Conservation (phyloP, 2,329 filamentous ascomycete species). For the Phyllosticta citriasiana region DNA sequence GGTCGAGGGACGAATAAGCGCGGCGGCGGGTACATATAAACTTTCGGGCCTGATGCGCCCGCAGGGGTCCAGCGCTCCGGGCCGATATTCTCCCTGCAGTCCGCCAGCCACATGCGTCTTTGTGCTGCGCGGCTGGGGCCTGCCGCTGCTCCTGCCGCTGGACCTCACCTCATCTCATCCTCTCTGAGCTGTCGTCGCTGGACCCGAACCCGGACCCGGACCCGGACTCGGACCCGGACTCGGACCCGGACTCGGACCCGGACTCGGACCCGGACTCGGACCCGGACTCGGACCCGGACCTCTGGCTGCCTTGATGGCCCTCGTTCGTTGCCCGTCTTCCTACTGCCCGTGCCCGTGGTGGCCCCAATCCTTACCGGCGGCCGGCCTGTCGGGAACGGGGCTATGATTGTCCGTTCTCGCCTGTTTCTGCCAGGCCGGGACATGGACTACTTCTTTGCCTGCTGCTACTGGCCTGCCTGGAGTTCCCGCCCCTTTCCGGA, state of each 20-base stretch:
- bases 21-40: background rate
- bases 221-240: background rate
- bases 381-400: background rate
- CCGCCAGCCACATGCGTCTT: background rate
- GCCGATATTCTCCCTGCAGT: background rate
- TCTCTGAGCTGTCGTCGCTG: no score
- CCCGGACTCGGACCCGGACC: background rate
- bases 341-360: background rate
- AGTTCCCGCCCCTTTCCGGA: background rate
- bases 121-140: background rate
- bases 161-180: background rate
- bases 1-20: background rate
- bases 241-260: background rate
- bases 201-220: no score
- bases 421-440: background rate
- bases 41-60: background rate
- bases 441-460: background rate
- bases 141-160: background rate
- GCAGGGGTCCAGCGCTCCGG: background rate
- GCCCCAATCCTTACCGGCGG: no score
- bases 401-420: background rate
- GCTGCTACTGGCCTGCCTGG: background rate
- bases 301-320: background rate
- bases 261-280: background rate
- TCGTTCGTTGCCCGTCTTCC: background rate